Percentiles rank a stretch among this genome's conserved stretches.
Evolutionary conservation across 2,329 filamentous ascomycete genomes (phyloP).

Genomic region (Sporothrix schenckii): DNA sequence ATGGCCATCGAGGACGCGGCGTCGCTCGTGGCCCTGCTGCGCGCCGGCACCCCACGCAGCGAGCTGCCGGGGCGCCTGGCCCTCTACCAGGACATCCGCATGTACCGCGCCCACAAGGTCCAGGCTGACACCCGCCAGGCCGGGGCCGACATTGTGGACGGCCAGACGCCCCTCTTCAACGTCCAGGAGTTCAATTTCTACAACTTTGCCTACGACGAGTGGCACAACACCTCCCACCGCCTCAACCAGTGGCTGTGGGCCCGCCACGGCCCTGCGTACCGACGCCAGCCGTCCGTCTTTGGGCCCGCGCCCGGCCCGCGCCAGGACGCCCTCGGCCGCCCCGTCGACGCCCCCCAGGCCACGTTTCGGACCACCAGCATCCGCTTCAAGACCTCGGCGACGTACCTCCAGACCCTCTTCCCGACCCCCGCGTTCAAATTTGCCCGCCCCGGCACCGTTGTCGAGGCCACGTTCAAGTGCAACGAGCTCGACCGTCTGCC

Average conservation of each 20-base stretch:
- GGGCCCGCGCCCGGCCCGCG: neutral
- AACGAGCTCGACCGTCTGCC: neutral
- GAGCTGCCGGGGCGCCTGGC: neutral
- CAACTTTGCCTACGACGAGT: slow-evolving; percentile 17
- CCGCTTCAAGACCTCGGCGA: slow-evolving; percentile 1
- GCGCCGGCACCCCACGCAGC: neutral
- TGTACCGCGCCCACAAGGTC: neutral
- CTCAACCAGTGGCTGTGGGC: slow-evolving; percentile 12
- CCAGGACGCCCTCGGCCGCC: neutral
- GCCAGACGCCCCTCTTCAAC: neutral
- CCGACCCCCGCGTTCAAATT: neutral
- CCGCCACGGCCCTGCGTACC: neutral
- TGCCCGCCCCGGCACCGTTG: neutral
- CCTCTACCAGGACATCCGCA: neutral
- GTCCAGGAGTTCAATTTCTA: neutral
- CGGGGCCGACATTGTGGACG: neutral
- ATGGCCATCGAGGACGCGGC: slow-evolving; percentile 10
- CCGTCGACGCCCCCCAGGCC: neutral
- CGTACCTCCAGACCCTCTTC: slow-evolving; percentile 1
- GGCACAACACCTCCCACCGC: slow-evolving; percentile 6
- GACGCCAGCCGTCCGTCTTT: neutral
- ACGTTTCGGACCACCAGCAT: neutral
- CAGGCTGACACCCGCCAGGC: neutral
- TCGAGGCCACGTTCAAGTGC: neutral
- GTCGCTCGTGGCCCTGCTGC: neutral